Evolutionary conservation across 371 early-diverging fungal species (phyloP).

Genomic region (Mortierella sp.): DNA sequence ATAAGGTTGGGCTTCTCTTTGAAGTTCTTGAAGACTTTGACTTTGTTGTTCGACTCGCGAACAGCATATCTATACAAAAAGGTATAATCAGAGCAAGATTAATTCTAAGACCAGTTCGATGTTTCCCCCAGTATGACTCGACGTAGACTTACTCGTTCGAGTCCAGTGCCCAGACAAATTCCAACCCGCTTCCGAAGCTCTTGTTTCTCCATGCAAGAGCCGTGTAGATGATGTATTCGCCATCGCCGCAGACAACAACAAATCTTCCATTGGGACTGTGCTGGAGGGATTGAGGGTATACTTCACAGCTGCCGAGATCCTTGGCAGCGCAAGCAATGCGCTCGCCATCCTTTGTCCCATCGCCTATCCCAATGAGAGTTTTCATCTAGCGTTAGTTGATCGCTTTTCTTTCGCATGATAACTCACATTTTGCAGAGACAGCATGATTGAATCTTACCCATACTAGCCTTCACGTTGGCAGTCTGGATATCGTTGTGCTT

Average conservation of each 20-base stretch:
- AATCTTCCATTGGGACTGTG: slow-evolving; percentile 98
- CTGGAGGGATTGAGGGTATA: slow-evolving; percentile 96
- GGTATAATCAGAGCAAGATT: background rate
- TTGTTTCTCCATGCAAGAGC: slow-evolving; percentile 99
- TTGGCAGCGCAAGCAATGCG: slow-evolving; percentile 87
- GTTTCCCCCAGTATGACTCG: background rate
- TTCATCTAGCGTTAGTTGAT: background rate
- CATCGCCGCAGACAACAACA: slow-evolving; percentile 98
- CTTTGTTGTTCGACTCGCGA: slow-evolving; percentile 88
- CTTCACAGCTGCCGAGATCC: slow-evolving; percentile 97
- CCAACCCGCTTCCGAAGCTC: slow-evolving; percentile 94
- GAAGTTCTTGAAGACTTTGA: slow-evolving; percentile 93
- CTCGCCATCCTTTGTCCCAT: slow-evolving; percentile 92
- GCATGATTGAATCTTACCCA: slow-evolving; percentile 57
- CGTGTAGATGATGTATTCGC: slow-evolving; percentile 99
- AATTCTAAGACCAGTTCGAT: background rate
- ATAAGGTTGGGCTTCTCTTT: slow-evolving; percentile 85
- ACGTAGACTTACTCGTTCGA: slow-evolving; percentile 80
- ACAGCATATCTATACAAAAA: slow-evolving; percentile 81
- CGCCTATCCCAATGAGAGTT: slow-evolving; percentile 61
- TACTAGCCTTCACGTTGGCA: slow-evolving; percentile 89
- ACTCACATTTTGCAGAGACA: background rate
- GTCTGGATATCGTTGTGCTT: slow-evolving; percentile 96
- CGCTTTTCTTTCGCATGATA: background rate
- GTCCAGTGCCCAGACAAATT: slow-evolving; percentile 97